Percentiles rank a stretch among this genome's conserved stretches.
These are phyloP conservation scores for Euphorbia tirucalli DNA, from an alignment of 345 rosid genomes.

Conservation along the genomic window DNA sequence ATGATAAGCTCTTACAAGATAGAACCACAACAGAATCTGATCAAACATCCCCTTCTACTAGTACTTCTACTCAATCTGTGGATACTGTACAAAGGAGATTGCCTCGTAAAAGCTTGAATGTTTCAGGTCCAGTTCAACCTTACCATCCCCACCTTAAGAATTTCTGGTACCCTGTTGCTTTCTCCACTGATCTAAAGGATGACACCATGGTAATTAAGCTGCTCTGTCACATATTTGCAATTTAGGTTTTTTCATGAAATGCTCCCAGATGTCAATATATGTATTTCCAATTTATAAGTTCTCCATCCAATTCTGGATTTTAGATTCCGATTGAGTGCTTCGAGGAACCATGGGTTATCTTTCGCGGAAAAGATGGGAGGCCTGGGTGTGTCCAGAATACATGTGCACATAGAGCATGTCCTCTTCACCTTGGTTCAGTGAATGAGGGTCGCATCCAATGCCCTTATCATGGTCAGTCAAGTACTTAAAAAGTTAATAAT, in stretches of 20 bases:
- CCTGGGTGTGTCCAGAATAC: constrained; percentile 94
- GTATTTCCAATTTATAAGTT: neutral
- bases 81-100: constrained; percentile 41
- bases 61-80: constrained; percentile 41
- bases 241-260: too few relatives aligned
- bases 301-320: constrained; percentile 15
- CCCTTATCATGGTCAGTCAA: constrained; percentile 92
- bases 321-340: constrained; percentile 95
- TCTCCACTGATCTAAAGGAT: constrained; percentile 75
- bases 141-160: constrained; percentile 71
- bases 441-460: constrained; percentile 92
- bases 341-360: constrained; percentile 93
- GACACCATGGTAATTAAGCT: constrained; percentile 85
- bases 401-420: constrained; percentile 98
- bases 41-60: constrained; percentile 45
- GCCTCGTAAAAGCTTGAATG: constrained; percentile 66
- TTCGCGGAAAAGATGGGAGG: constrained; percentile 86
- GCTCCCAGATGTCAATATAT: too few relatives aligned
- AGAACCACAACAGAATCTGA: constrained; percentile 43
- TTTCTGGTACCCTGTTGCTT: constrained; percentile 94
- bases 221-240: neutral
- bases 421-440: constrained; percentile 93
- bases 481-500: constrained; percentile 3
- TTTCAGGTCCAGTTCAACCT: constrained; percentile 89
- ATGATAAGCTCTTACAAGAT: constrained; percentile 69